Evolutionary conservation across 305 asterid species (phyloP).

Genomic region (Solanum aculeatissimum): DNA sequence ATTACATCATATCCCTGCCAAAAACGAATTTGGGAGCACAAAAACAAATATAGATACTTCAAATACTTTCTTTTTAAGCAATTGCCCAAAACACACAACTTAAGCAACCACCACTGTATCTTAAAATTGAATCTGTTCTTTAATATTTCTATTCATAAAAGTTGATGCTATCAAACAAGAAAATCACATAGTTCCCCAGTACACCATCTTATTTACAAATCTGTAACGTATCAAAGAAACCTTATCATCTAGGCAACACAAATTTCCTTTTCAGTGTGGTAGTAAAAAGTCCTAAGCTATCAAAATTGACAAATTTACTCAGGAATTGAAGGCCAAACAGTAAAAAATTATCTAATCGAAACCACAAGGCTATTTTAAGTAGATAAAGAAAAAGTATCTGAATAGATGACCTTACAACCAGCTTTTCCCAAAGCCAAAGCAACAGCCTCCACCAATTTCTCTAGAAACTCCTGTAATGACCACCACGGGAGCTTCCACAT

Average conservation of each 20-base stretch:
- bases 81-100: background rate
- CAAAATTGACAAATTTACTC: background rate
- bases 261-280: background rate
- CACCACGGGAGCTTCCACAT: conserved; percentile 2
- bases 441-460: conserved; percentile 6
- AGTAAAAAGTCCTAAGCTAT: background rate
- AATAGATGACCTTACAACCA: conserved; percentile 3
- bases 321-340: background rate
- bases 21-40: background rate
- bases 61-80: background rate
- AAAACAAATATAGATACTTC: background rate
- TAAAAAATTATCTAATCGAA: background rate
- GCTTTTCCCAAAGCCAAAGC: conserved; percentile 9
- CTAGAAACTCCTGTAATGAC: conserved; percentile 9
- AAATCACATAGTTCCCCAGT: background rate
- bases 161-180: background rate
- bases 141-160: background rate
- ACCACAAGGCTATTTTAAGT: background rate
- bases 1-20: background rate
- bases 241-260: background rate
- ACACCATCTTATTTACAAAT: background rate
- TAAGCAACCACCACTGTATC: background rate
- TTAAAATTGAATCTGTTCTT: background rate
- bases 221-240: background rate
- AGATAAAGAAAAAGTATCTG: background rate